Percentiles rank a stretch among this genome's conserved stretches.
These are phyloP conservation scores for Teratosphaeria gauchensis DNA, from an alignment of 2,329 filamentous ascomycete genomes.

Conservation along the genomic window DNA sequence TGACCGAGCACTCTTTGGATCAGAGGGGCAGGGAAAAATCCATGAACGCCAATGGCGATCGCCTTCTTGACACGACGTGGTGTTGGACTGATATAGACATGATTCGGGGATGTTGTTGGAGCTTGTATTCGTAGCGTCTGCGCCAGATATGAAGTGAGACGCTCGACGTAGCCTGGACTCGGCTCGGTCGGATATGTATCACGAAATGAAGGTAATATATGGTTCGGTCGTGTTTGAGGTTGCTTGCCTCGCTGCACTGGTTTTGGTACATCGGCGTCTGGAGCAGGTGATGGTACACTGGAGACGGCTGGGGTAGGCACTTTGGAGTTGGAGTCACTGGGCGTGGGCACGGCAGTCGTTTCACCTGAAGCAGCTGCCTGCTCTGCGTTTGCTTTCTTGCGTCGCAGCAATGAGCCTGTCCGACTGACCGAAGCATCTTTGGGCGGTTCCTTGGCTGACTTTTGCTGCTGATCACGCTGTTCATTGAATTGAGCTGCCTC, in stretches of 20 bases:
- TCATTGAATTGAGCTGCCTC: conserved; percentile 45
- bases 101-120: conserved; percentile 44
- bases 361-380: neutral
- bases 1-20: conserved; percentile 88
- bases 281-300: conserved; percentile 10
- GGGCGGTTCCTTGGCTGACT: conserved; percentile 1
- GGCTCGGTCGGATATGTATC: conserved; percentile 51
- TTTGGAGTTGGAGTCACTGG: conserved; percentile 8
- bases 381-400: conserved; percentile 12
- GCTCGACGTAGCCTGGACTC: conserved; percentile 36
- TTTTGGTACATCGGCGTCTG: conserved; percentile 25
- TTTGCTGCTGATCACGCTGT: conserved; percentile 14
- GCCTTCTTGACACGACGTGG: conserved; percentile 67
- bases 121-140: conserved; percentile 20
- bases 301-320: conserved; percentile 13
- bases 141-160: conserved; percentile 28
- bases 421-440: conserved; percentile 10
- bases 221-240: conserved; percentile 41
- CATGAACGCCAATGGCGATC: conserved; percentile 87
- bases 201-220: conserved; percentile 60
- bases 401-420: conserved; percentile 15
- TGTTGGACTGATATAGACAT: conserved; percentile 65
- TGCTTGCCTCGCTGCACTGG: conserved; percentile 19
- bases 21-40: conserved; percentile 79
- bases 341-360: conserved; percentile 12